phyloP scores from a whole-genome alignment of 148 eudicot species.

The Vaccinium macrocarpon region DNA sequence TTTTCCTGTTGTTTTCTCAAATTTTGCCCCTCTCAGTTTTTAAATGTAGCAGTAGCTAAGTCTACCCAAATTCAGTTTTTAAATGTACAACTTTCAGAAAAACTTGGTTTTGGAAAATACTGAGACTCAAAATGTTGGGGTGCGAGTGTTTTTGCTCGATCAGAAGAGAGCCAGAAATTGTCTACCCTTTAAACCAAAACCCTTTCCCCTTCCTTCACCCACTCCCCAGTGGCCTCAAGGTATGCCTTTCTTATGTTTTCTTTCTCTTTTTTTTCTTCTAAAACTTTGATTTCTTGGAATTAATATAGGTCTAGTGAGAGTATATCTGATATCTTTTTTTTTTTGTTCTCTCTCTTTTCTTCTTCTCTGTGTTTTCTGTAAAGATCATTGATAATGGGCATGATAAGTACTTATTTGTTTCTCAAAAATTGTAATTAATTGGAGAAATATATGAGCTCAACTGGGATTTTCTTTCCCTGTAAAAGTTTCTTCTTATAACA shows the following conservation, averaged over 20 bases:
- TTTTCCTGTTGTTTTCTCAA: neutral
- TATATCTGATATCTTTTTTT: neutral
- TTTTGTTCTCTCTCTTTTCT: neutral
- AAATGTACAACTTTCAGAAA: neutral
- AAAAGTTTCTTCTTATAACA: neutral
- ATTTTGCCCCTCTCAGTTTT: neutral
- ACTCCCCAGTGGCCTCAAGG: slow-evolving; percentile 30
- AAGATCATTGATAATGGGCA: neutral
- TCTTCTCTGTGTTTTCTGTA: neutral
- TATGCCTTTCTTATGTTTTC: neutral
- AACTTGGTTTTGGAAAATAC: neutral
- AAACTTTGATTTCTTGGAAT: neutral
- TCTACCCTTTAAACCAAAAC: slow-evolving; percentile 14
- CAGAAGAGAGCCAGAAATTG: slow-evolving; percentile 1
- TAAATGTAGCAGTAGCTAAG: neutral
- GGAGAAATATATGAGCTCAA: neutral
- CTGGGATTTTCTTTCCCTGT: neutral
- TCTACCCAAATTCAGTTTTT: neutral
- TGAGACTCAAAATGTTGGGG: slow-evolving; percentile 16
- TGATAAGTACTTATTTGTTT: neutral
- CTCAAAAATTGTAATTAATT: neutral
- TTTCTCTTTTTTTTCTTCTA: neutral
- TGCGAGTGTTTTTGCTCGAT: slow-evolving; percentile 27
- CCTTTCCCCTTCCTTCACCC: slow-evolving; percentile 27
- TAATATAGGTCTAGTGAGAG: neutral